phyloP scores from a whole-genome alignment of 140 eudicot genomes.

The Cichorium intybus region DNA sequence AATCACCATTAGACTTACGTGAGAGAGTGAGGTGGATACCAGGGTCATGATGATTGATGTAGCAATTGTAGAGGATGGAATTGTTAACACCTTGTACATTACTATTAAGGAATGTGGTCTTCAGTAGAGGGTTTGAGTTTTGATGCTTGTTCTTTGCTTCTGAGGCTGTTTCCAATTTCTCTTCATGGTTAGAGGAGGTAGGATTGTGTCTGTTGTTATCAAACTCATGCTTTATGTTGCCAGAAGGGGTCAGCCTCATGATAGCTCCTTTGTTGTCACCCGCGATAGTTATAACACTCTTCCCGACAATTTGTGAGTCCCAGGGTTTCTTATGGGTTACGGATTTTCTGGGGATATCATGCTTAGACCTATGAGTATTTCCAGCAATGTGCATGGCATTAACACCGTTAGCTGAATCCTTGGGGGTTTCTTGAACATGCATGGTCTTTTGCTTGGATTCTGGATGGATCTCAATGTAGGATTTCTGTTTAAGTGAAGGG shows the following conservation, averaged over 20 bases:
- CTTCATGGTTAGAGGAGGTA: constrained; percentile 19
- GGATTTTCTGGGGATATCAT: constrained; percentile 31
- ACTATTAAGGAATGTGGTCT: constrained; percentile 52
- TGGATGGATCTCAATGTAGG: constrained; percentile 20
- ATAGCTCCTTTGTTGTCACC: constrained; percentile 90
- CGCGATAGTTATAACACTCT: constrained; percentile 56
- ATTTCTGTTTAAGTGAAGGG: constrained; percentile 45
- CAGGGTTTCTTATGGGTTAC: constrained; percentile 25
- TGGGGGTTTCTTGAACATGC: constrained; percentile 53
- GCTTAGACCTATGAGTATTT: constrained; percentile 4
- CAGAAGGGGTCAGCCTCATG: constrained; percentile 55
- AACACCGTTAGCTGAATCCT: neutral
- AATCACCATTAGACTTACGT: constrained; percentile 32
- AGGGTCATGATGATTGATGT: constrained; percentile 61
- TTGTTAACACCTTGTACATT: constrained; percentile 84
- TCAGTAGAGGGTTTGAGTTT: constrained; percentile 20
- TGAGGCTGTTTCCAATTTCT: constrained; percentile 20
- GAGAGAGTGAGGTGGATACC: constrained; percentile 61
- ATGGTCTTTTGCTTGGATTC: constrained; percentile 57
- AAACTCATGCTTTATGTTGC: constrained; percentile 11
- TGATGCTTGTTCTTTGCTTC: constrained; percentile 26
- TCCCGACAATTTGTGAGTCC: constrained; percentile 45
- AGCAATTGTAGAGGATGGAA: constrained; percentile 45
- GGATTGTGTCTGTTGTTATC: constrained; percentile 16
- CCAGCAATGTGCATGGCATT: constrained; percentile 13